Percentiles rank a stretch among this genome's conserved stretches.
Evolutionary conservation across 768 basidiomycete species (phyloP).

Genomic region (Auriculariales sp.): DNA sequence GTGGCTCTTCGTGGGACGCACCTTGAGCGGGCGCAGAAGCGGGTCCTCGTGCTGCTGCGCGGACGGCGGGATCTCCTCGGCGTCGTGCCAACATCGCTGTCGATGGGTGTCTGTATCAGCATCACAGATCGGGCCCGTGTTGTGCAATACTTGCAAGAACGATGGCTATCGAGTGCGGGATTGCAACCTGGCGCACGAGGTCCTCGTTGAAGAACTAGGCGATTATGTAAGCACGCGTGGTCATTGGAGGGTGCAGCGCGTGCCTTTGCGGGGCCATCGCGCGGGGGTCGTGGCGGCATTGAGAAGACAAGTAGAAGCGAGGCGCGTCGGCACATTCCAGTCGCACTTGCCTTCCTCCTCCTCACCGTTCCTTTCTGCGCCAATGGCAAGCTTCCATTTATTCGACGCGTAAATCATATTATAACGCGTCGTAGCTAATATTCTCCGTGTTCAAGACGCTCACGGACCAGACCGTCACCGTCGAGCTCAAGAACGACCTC

Average conservation of each 20-base stretch:
- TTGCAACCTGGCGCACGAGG: constrained; percentile 36
- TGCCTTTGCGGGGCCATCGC: background rate
- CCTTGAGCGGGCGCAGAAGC: constrained; percentile 55
- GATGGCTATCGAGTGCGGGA: constrained; percentile 36
- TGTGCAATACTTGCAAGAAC: constrained; percentile 38
- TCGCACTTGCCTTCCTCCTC: background rate
- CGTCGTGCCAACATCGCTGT: constrained; percentile 83
- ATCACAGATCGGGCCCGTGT: background rate
- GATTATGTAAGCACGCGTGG: background rate
- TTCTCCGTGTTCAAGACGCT: constrained; percentile 99
- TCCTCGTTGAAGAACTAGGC: constrained; percentile 53
- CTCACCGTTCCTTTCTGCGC: background rate
- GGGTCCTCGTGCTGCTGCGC: constrained; percentile 36
- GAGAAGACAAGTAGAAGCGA: background rate
- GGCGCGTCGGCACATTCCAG: background rate
- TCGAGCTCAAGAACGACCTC: constrained; percentile 97
- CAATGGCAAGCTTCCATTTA: background rate
- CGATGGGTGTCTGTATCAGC: constrained; percentile 1
- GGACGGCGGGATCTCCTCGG: constrained; percentile 46
- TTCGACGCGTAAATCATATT: background rate
- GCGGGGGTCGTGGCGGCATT: background rate
- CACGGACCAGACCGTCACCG: constrained; percentile 91
- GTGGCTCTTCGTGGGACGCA: constrained; percentile 11
- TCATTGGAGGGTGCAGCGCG: background rate
- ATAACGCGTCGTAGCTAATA: constrained; percentile 43